Evolutionary conservation across 345 rosid species (phyloP).

Genomic region (Psidium guajava): DNA sequence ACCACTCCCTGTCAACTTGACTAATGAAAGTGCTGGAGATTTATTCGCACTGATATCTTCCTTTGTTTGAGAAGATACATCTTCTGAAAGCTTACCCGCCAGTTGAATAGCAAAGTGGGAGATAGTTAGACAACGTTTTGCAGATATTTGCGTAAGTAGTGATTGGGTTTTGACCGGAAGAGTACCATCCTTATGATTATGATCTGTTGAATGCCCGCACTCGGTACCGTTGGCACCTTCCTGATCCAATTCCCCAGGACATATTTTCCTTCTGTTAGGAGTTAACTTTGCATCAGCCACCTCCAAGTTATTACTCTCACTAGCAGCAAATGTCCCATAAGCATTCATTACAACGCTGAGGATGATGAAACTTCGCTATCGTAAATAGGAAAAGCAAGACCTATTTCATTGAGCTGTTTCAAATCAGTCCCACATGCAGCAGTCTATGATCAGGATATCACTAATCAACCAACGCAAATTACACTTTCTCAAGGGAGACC

Average conservation of each 20-base stretch:
- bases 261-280: constrained; percentile 45
- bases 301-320: background rate
- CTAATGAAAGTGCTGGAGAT: constrained; percentile 18
- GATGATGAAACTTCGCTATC: background rate
- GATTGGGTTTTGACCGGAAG: background rate
- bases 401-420: background rate
- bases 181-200: background rate
- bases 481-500: background rate
- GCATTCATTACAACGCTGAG: background rate
- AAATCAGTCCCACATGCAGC: background rate
- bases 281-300: background rate
- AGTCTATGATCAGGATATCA: background rate
- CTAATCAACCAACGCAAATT: background rate
- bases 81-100: constrained; percentile 17
- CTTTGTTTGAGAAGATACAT: constrained; percentile 9
- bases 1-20: constrained; percentile 53
- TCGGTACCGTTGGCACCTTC: background rate
- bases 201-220: background rate
- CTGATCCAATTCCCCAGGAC: constrained; percentile 13
- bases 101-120: background rate
- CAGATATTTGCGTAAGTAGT: background rate
- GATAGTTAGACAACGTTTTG: background rate
- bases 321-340: background rate
- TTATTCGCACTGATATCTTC: constrained; percentile 9
- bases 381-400: background rate